phyloP scores from a whole-genome alignment of 73 alveolate genomes.

The Blepharisma stoltei region DNA sequence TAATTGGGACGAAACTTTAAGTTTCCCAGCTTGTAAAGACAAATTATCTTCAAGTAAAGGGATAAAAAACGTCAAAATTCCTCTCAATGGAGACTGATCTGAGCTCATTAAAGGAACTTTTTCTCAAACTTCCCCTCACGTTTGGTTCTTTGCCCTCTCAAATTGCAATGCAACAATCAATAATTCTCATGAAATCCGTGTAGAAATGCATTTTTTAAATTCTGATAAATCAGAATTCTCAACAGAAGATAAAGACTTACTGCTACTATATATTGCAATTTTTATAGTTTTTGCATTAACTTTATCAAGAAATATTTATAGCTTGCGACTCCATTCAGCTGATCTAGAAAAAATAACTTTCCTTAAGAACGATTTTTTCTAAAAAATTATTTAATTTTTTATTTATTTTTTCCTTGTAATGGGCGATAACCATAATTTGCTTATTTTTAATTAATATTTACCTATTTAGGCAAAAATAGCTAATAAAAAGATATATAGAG shows the following conservation, averaged over 20 bases:
- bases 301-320: not conserved
- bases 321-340: too few species aligned
- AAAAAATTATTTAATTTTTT: too few species aligned
- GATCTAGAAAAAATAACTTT: too few species aligned
- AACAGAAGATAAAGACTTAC: not conserved
- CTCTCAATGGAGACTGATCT: slow-evolving; percentile 27
- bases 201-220: not conserved
- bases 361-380: too few species aligned
- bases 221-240: not conserved
- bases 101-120: not conserved
- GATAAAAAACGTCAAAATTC: not conserved
- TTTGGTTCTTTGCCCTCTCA: slow-evolving; percentile 15
- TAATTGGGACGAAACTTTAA: not conserved
- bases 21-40: slow-evolving; percentile 1
- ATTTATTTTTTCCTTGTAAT: too few species aligned
- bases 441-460: too few species aligned
- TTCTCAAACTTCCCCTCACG: not conserved
- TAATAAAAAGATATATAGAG: too few species aligned
- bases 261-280: not conserved
- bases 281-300: not conserved
- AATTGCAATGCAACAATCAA: not conserved
- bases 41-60: not conserved
- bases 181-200: too few species aligned
- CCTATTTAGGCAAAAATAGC: too few species aligned
- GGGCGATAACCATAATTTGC: too few species aligned